phyloP scores from a whole-genome alignment of 805 yeast species.

The Kodamaea kaohsiungensis region DNA sequence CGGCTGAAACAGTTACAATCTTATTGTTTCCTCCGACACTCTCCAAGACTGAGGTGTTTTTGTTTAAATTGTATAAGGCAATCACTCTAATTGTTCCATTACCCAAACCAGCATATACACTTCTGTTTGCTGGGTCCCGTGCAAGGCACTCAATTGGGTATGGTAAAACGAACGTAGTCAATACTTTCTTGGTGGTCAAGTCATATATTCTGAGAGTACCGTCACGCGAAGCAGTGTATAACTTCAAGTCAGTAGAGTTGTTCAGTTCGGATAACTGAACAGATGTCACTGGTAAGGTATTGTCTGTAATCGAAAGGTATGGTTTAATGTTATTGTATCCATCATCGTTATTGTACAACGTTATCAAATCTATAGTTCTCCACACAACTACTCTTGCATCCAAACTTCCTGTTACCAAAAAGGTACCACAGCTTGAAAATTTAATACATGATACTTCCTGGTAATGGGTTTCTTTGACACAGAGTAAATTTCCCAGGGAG shows the following conservation, averaged over 20 bases:
- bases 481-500: slow-evolving; percentile 68
- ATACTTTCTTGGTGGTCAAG: slow-evolving; percentile 43
- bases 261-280: slow-evolving; percentile 52
- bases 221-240: slow-evolving; percentile 73
- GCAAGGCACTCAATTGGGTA: slow-evolving; percentile 56
- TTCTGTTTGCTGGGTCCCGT: slow-evolving; percentile 78
- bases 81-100: slow-evolving; percentile 63
- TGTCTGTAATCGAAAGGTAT: slow-evolving; percentile 58
- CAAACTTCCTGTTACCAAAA: slow-evolving; percentile 70
- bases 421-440: slow-evolving; percentile 61
- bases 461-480: slow-evolving; percentile 81
- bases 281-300: slow-evolving; percentile 54
- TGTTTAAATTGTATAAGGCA: slow-evolving; percentile 46
- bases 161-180: slow-evolving; percentile 74
- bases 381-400: slow-evolving; percentile 82
- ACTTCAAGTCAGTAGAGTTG: slow-evolving; percentile 54
- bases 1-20: slow-evolving; percentile 52
- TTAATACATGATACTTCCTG: slow-evolving; percentile 65
- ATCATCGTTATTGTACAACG: slow-evolving; percentile 28
- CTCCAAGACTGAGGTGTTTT: slow-evolving; percentile 47
- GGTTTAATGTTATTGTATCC: slow-evolving; percentile 51
- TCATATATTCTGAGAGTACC: slow-evolving; percentile 74
- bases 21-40: slow-evolving; percentile 60
- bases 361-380: slow-evolving; percentile 63
- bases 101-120: slow-evolving; percentile 65